These are phyloP conservation scores for Globisporangium cystogenes DNA, from an alignment of 352 stramenopile species.

Conservation along the genomic window DNA sequence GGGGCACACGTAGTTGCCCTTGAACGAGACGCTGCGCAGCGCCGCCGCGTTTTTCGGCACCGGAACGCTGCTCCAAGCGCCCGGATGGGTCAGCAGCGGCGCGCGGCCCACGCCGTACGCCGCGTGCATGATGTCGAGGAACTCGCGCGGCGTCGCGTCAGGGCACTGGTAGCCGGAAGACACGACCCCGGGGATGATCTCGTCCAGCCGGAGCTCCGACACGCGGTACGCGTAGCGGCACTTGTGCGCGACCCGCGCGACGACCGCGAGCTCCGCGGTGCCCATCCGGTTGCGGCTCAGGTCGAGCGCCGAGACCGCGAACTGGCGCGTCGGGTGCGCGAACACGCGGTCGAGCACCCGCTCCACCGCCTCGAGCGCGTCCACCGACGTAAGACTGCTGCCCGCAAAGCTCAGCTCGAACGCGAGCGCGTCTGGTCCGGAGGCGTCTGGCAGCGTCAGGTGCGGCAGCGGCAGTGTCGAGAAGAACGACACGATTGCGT, in stretches of 20 bases:
- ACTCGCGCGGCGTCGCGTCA: background rate
- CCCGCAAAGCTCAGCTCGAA: background rate
- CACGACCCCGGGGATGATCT: background rate
- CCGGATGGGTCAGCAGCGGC: background rate
- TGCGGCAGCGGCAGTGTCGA: background rate
- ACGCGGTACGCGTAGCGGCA: background rate
- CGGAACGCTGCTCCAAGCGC: background rate
- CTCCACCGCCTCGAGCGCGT: constrained; percentile 2
- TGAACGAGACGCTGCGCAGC: background rate
- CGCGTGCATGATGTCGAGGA: constrained; percentile 4
- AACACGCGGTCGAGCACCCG: constrained; percentile 1
- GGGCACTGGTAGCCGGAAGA: background rate
- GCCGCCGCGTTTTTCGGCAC: background rate
- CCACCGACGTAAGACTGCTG: background rate
- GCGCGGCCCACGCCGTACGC: background rate
- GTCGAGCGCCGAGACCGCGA: constrained; percentile 1
- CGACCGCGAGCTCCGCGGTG: constrained; percentile 2
- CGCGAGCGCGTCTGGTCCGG: background rate
- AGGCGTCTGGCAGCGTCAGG: background rate
- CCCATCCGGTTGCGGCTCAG: constrained; percentile 5
- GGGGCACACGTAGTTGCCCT: background rate
- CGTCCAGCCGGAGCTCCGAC: constrained; percentile 1
- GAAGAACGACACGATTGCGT: background rate
- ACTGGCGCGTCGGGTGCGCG: constrained; percentile 2
- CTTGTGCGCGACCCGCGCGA: constrained; percentile 8